Conservation (phyloP, 441 rosid genomes). For the Dalechampia spathulata region DNA sequence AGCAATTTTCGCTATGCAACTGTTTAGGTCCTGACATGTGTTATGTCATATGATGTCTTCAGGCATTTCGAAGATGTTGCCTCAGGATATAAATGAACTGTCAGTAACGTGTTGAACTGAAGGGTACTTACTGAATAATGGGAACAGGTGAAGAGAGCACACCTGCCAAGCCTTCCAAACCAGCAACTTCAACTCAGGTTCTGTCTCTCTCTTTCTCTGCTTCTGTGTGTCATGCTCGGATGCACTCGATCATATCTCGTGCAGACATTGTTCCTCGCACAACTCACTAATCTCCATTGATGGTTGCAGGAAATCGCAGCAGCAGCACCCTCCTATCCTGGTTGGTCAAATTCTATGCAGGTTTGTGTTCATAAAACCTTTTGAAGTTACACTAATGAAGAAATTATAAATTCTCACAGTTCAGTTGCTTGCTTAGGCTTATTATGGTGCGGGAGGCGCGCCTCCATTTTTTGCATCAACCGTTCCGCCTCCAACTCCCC, state of each 20-base stretch:
- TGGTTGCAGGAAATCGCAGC: conserved; percentile 57
- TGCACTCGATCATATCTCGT: too few species aligned
- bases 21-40: too few species aligned
- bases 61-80: conserved; percentile 21
- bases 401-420: conserved; percentile 15
- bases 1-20: too few species aligned
- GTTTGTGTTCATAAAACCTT: conserved; percentile 26
- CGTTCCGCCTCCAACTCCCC: conserved; percentile 84
- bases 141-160: conserved; percentile 76
- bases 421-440: conserved; percentile 55
- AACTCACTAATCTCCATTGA: conserved; percentile 4
- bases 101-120: conserved; percentile 10
- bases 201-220: too few species aligned
- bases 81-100: conserved; percentile 6
- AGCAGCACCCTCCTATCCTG: conserved; percentile 67
- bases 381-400: neutral
- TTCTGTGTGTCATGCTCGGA: neutral
- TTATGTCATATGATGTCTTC: too few species aligned
- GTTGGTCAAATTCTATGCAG: conserved; percentile 95
- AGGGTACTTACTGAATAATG: conserved; percentile 25
- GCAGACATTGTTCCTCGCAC: neutral
- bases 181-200: conserved; percentile 73
- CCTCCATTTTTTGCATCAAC: conserved; percentile 86
- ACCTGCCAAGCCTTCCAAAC: conserved; percentile 62
- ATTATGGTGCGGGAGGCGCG: conserved; percentile 80